Percentiles rank a stretch among this genome's conserved stretches.
phyloP scores from a whole-genome alignment of 495 filamentous ascomycete species.

The Geopyxis carbonaria region DNA sequence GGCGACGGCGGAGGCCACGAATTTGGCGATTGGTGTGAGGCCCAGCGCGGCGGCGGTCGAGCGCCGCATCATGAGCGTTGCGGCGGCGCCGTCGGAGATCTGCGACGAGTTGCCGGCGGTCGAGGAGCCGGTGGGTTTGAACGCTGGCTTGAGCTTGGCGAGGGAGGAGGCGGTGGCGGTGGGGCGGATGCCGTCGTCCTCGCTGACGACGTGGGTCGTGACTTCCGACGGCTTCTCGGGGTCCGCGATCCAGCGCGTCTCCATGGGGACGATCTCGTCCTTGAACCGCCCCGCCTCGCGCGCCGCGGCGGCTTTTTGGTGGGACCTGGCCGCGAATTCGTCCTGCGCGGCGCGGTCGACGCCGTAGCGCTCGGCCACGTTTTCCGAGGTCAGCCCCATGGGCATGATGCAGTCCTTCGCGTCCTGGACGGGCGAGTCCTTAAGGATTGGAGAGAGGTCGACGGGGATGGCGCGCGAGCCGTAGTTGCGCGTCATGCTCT shows the following conservation, averaged over 20 bases:
- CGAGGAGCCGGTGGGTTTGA: slow-evolving; percentile 49
- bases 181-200: slow-evolving; percentile 68
- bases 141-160: slow-evolving; percentile 67
- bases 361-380: slow-evolving; percentile 63
- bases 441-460: slow-evolving; percentile 58
- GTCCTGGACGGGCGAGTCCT: slow-evolving; percentile 45
- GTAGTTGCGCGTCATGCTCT: slow-evolving; percentile 87
- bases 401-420: slow-evolving; percentile 77
- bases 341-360: slow-evolving; percentile 66
- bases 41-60: slow-evolving; percentile 63
- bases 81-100: slow-evolving; percentile 75
- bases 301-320: slow-evolving; percentile 52
- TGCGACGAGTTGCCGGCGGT: slow-evolving; percentile 82
- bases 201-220: slow-evolving; percentile 39
- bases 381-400: slow-evolving; percentile 88
- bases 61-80: slow-evolving; percentile 65
- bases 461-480: slow-evolving; percentile 64
- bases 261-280: slow-evolving; percentile 54
- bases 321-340: slow-evolving; percentile 56
- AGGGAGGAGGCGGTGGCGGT: slow-evolving; percentile 50
- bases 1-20: slow-evolving; percentile 52
- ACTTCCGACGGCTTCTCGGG: slow-evolving; percentile 40
- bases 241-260: slow-evolving; percentile 47
- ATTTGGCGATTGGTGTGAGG: slow-evolving; percentile 59
- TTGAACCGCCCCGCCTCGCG: slow-evolving; percentile 53